phyloP scores from a whole-genome alignment of 1,284 basidiomycete genomes.

The Irpex sp. region DNA sequence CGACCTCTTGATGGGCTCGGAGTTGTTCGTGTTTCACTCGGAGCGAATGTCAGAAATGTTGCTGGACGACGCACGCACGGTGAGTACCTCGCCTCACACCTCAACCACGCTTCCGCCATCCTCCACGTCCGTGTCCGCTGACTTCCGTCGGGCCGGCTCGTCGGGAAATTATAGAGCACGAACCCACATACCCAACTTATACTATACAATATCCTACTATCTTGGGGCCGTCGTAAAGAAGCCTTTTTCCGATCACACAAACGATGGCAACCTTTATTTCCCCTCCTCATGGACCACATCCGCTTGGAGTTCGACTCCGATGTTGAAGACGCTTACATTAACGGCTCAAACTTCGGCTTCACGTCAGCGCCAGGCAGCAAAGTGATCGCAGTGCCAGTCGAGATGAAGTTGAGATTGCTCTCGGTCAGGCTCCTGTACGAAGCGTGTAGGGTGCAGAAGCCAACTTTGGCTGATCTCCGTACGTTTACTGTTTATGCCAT shows the following conservation, averaged over 20 bases:
- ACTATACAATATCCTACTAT: conserved; percentile 74
- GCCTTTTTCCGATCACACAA: conserved; percentile 76
- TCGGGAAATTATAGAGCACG: conserved; percentile 54
- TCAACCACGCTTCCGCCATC: neutral
- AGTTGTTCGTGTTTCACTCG: conserved; percentile 84
- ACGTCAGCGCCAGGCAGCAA: conserved; percentile 32
- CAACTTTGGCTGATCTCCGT: conserved; percentile 75
- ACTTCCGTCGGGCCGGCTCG: neutral
- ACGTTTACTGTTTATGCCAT: conserved; percentile 26
- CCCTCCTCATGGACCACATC: conserved; percentile 78
- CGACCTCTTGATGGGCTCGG: conserved; percentile 70
- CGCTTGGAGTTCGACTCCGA: conserved; percentile 67
- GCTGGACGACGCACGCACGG: conserved; percentile 65
- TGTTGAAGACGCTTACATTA: conserved; percentile 56
- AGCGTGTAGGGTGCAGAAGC: conserved; percentile 85
- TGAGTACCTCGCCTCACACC: conserved; percentile 31
- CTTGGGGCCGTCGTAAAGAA: conserved; percentile 67
- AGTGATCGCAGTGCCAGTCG: conserved; percentile 63
- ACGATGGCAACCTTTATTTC: conserved; percentile 80
- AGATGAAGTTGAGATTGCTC: conserved; percentile 72
- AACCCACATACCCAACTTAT: conserved; percentile 85
- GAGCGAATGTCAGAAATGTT: conserved; percentile 85
- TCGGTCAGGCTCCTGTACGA: conserved; percentile 83
- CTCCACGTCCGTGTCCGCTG: neutral
- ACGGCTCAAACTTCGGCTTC: conserved; percentile 31